Evolutionary conservation across 2,329 filamentous ascomycete genomes (phyloP).

Genomic region (Rhynchosporium secalis): DNA sequence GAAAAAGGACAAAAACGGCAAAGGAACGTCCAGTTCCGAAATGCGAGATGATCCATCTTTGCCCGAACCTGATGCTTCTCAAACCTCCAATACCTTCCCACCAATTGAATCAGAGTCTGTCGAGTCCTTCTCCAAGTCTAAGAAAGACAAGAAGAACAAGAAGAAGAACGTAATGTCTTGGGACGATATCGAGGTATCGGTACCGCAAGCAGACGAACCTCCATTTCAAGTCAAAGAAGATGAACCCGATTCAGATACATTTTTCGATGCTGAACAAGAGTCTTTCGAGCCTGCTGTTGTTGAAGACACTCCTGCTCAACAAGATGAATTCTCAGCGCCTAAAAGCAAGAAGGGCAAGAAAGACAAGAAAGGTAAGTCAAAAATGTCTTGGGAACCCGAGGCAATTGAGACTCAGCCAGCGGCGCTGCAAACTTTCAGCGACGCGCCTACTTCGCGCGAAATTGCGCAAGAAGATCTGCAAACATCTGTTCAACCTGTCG

Average conservation of each 20-base stretch:
- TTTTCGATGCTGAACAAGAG: slow-evolving; percentile 6
- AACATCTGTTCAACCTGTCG: not conserved
- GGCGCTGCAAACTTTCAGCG: too few species aligned
- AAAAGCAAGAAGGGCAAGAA: slow-evolving; percentile 18
- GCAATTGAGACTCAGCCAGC: not conserved
- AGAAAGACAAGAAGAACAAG: slow-evolving; percentile 28
- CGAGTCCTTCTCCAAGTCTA: slow-evolving; percentile 19
- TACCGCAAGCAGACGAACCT: not conserved
- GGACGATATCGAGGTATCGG: slow-evolving; percentile 3
- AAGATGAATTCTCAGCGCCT: slow-evolving; percentile 8
- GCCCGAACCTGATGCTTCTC: not conserved
- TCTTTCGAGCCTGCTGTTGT: not conserved
- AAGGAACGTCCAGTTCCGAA: slow-evolving; percentile 12
- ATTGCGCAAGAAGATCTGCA: not conserved
- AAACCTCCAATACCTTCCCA: not conserved
- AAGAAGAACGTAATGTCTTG: slow-evolving; percentile 35
- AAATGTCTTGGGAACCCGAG: slow-evolving; percentile 4
- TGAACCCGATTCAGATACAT: slow-evolving; percentile 7
- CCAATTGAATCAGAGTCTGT: not conserved
- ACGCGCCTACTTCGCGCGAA: not conserved
- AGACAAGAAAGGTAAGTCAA: slow-evolving; percentile 12
- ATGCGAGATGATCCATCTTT: slow-evolving; percentile 15
- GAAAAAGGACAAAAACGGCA: slow-evolving; percentile 40
- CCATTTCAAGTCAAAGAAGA: not conserved
- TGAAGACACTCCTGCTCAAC: not conserved